Base-by-base conservation (phyloP, 2,329 filamentous ascomycete genomes). In the Aschersonia sp. region DNA sequence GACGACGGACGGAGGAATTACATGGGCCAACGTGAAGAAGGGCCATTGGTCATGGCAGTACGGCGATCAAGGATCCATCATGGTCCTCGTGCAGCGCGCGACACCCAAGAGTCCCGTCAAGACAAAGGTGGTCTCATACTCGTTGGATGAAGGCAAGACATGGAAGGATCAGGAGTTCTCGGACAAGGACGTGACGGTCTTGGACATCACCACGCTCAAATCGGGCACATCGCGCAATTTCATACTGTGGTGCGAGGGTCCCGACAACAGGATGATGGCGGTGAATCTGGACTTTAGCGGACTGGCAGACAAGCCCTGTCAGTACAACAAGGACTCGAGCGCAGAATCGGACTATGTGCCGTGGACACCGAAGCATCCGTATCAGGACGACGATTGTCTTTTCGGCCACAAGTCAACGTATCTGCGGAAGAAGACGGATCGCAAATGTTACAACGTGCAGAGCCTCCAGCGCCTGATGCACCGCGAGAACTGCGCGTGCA, bases 21-120 rank as follows among this genome's bases (percentile, higher is more conserved):
- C 71, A 40, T 98, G 92, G 92, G 81, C 75, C 53, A 78, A 81
- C 50, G 80, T 90, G 51, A 90, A 85, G 67, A 89, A 94, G 65
- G 94, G 92, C 5, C 77, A 75, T 37, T 95, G 88, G 72, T 83
- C 85, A 58, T 98, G 88, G 87, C 87, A 94, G 58, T 95, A 87
- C 61, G 94, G 92, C 50, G 94, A 98, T 57, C 87, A 95, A 62
- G 92, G 92, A 31, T 92, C 87, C 5, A 83, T 97, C 56, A 79
- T 97, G 52, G 87, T 94, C 42, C 82, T 98, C 45, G 88, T 90
- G 29, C 78, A 84, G 58, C 79, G 87, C 49, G 72, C 75, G 11
- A 75, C 74, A 46, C 72, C 78, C 46, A 87, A 84, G 5, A 83
- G 83, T 53, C 66, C 71, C 1, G 68, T 89, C 46, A 79, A 76